A percentile compares a stretch with the other conserved stretches of the same genome.
These are phyloP conservation scores for Raddia guianensis DNA, from an alignment of 176 grass and related monocot species.

Conservation along the genomic window DNA sequence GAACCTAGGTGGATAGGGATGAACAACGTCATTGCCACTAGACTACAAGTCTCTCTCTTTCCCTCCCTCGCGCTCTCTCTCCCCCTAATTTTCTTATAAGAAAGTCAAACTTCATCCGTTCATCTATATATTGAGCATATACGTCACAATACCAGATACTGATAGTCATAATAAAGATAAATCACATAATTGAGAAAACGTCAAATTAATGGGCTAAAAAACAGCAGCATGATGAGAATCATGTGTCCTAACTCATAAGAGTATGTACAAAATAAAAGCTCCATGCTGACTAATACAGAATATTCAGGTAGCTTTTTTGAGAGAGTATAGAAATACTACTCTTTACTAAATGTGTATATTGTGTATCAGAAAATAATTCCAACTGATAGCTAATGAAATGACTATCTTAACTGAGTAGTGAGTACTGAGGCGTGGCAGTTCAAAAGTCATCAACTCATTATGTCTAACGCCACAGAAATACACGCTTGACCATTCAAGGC, in stretches of 20 bases:
- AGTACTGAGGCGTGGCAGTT: not conserved
- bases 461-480: not conserved
- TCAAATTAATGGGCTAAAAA: not conserved
- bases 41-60: not conserved
- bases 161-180: not conserved
- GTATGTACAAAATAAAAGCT: not conserved
- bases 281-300: slow-evolving; percentile 1
- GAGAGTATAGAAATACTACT: not conserved
- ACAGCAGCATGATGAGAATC: not conserved
- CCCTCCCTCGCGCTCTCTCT: no score
- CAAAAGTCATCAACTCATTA: not conserved
- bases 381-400: not conserved
- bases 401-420: not conserved
- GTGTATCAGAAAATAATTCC: not conserved
- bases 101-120: not conserved
- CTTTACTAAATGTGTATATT: not conserved
- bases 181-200: not conserved
- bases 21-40: no score
- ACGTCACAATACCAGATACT: no score
- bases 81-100: not conserved
- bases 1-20: no score
- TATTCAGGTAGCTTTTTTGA: not conserved
- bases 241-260: not conserved
- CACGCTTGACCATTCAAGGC: not conserved
- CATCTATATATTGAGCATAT: not conserved